Evolutionary conservation across 1,139 yeast species (phyloP).

Genomic region (Pichia sp.): DNA sequence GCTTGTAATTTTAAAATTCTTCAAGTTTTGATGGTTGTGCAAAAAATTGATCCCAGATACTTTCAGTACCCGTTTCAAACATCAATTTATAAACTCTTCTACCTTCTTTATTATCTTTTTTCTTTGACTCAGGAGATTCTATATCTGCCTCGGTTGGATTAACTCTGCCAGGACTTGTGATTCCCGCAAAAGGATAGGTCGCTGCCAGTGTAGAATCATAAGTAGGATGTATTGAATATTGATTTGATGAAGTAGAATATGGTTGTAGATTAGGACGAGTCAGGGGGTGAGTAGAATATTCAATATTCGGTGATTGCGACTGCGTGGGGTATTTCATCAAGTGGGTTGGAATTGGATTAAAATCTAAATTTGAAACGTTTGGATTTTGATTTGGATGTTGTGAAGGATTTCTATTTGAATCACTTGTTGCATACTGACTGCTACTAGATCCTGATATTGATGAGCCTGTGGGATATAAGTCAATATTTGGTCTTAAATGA

Average conservation of each 20-base stretch:
- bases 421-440: no score
- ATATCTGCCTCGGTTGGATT: not conserved
- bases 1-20: not conserved
- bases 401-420: no score
- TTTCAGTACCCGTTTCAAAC: conserved; percentile 59
- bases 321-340: no score
- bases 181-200: not conserved
- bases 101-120: conserved; percentile 34
- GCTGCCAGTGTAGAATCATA: not conserved
- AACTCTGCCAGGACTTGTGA: not conserved
- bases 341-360: no score
- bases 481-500: not conserved
- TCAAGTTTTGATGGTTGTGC: conserved; percentile 29
- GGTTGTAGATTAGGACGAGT: no score
- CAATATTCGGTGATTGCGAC: no score
- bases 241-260: not conserved
- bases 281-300: no score
- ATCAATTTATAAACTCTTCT: conserved; percentile 55
- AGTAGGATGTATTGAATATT: not conserved
- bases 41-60: conserved; percentile 75
- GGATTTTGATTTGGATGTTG: no score
- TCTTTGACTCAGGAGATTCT: not conserved
- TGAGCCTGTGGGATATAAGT: not conserved
- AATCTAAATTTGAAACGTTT: no score
- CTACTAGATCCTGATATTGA: not conserved